Evolutionary conservation across 805 yeast genomes (phyloP), one percentile per base, ranked within the genome.

Genomic region (Nakazawaea holstii): DNA sequence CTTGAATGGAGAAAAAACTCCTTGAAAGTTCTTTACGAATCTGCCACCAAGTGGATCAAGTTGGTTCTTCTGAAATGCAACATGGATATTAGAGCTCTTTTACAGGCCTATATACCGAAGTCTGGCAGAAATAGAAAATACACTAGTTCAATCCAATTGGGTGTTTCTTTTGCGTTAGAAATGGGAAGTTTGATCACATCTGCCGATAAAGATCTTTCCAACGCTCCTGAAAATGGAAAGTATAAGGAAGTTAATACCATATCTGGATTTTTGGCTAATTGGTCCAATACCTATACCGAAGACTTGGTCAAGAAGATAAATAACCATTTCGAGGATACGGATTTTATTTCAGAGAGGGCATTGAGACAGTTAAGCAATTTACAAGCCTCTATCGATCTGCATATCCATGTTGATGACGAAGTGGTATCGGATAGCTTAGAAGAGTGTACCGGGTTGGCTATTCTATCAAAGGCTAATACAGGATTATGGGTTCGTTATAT

Each of bases 131-230:
- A 35, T 53, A 33, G 61, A 53, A 42, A 48, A 52, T 11, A 45
- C 48, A 28, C 40, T n/a, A 50, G 54, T 40, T 43, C 59, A 32
- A 75, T 87, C 37, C 83, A 86, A 48, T 82, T 76, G 57, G 98
- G 98, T 46, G 84, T 90, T 42, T 83, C 95, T 0, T 87, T 92
- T 72, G 98, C 99, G 0, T 68, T 91, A 49, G 94, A 87, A 54
- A 77, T 89, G 82, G 95, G 96, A 1, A 89, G 94, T 4, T 62
- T 77, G 4, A 75, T 88, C 10, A 66, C 82, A n/a, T 72, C 82
- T 15, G 73, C 72, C 28, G 95, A 88, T 56, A 68, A 82, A 39
- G 94, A 86, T 56, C 62, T 83, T 28, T 73, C 79, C 2, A 74
- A 76, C 38, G 68, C 81, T 36, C 60, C 74, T 43, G 50, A 66